These are phyloP conservation scores for Nadsonia commutata DNA, from an alignment of 1,139 yeast genomes.

Conservation along the genomic window DNA sequence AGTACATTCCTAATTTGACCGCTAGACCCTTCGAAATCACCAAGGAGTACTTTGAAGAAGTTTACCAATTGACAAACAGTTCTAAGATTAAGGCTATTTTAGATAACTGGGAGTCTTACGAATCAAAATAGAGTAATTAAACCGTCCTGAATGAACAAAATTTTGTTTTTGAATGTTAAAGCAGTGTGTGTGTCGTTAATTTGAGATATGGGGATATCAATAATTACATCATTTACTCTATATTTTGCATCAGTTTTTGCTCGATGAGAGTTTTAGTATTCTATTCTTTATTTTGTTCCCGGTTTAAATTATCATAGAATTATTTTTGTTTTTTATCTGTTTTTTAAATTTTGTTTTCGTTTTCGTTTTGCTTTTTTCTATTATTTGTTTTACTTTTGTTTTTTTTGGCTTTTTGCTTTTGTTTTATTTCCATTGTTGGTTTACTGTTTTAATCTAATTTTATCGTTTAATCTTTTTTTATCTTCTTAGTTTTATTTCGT, in stretches of 20 bases:
- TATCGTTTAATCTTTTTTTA: background rate
- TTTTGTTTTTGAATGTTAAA: too few species aligned
- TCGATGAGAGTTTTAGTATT: too few species aligned
- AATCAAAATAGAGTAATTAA: slow-evolving; percentile 7
- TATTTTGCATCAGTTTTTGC: too few species aligned
- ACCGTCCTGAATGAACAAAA: too few species aligned
- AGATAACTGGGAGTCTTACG: slow-evolving; percentile 91
- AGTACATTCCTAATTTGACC: slow-evolving; percentile 96
- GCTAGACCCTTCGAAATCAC: slow-evolving; percentile 94
- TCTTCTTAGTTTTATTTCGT: background rate
- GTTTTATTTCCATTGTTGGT: too few species aligned
- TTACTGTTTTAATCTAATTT: too few species aligned
- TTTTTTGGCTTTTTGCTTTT: background rate
- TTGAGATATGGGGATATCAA: too few species aligned
- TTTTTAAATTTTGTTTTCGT: slow-evolving; percentile 1
- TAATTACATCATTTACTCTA: too few species aligned
- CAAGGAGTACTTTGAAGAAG: slow-evolving; percentile 93
- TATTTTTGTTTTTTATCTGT: slow-evolving; percentile 14
- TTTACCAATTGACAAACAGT: slow-evolving; percentile 78
- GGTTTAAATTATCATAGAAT: background rate
- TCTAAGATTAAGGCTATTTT: slow-evolving; percentile 79
- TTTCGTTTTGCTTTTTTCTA: background rate
- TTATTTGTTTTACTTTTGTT: background rate
- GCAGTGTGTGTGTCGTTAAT: too few species aligned
- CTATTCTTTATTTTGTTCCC: background rate